These are phyloP conservation scores for Pleomassaria siparia DNA, from an alignment of 2,329 filamentous ascomycete genomes.

Conservation along the genomic window DNA sequence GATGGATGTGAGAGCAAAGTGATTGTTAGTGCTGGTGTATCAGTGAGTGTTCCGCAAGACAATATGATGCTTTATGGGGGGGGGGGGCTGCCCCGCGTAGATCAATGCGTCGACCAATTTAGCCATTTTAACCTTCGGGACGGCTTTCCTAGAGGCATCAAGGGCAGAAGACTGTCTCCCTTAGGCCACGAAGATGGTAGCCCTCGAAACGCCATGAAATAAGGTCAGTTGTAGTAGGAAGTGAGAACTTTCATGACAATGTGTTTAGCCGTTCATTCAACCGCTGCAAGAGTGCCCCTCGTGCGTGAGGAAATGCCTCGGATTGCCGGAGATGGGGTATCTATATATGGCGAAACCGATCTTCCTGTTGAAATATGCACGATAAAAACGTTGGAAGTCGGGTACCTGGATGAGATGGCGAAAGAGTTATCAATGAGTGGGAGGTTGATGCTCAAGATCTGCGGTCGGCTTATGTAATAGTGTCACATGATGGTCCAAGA, in stretches of 20 bases:
- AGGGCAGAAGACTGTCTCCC: conserved; percentile 9
- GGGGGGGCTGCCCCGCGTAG: conserved; percentile 19
- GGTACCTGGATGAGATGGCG: neutral
- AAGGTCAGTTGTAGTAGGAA: conserved; percentile 15
- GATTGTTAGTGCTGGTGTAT: neutral
- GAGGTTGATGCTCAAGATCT: too few species aligned
- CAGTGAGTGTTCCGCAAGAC: conserved; percentile 8
- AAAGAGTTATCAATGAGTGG: too few species aligned
- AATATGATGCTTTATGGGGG: conserved; percentile 27
- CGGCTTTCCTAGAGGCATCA: conserved; percentile 24
- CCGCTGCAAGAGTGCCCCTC: conserved; percentile 23
- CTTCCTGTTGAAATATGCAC: neutral
- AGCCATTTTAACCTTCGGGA: conserved; percentile 40
- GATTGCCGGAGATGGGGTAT: conserved; percentile 20
- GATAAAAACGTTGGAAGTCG: neutral
- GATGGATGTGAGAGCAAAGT: neutral
- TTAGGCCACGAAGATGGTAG: conserved; percentile 5
- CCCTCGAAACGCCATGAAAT: conserved; percentile 6
- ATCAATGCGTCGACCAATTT: conserved; percentile 17
- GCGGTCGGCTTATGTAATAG: too few species aligned
- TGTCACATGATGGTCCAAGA: too few species aligned
- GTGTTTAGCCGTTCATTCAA: conserved; percentile 39
- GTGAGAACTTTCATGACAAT: conserved; percentile 10
- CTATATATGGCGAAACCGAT: neutral
- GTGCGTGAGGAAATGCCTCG: conserved; percentile 18